A percentile compares a stretch with the other conserved stretches of the same genome.
Conservation (phyloP, 768 basidiomycete species). For the Neoboletus magnificus region DNA sequence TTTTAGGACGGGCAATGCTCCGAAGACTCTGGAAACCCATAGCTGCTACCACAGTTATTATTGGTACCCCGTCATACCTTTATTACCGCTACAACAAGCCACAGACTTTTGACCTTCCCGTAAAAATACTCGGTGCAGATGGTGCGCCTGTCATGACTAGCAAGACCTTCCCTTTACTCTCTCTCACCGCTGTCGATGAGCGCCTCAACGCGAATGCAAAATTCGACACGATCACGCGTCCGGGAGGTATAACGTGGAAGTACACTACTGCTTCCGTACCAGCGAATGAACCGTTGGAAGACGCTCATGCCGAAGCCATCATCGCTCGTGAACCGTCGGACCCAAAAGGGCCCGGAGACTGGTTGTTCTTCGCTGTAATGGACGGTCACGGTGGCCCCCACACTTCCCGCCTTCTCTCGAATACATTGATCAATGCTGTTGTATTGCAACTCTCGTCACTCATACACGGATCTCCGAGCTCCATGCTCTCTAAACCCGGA, state of each 20-base stretch:
- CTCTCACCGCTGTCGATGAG: conserved; percentile 52
- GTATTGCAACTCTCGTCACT: conserved; percentile 68
- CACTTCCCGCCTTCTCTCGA: conserved; percentile 81
- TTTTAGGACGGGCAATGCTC: conserved; percentile 43
- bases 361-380: conserved; percentile 85
- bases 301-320: conserved; percentile 72
- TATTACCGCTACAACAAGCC: conserved; percentile 48
- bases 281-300: conserved; percentile 91
- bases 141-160: conserved; percentile 56
- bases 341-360: conserved; percentile 60
- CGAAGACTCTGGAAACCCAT: conserved; percentile 67
- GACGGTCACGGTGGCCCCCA: conserved; percentile 86
- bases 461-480: conserved; percentile 33
- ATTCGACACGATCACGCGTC: conserved; percentile 43
- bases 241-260: conserved; percentile 62
- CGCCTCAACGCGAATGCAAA: conserved; percentile 56
- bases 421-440: conserved; percentile 81
- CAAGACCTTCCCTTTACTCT: conserved; percentile 52
- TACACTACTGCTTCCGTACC: conserved; percentile 76
- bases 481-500: conserved; percentile 36
- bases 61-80: conserved; percentile 58
- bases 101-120: conserved; percentile 56
- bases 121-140: conserved; percentile 52
- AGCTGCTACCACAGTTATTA: conserved; percentile 48
- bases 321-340: conserved; percentile 62